Evolutionary conservation across 2,329 filamentous ascomycete species (phyloP).

Genomic region (Paraconiothyrium sp.): DNA sequence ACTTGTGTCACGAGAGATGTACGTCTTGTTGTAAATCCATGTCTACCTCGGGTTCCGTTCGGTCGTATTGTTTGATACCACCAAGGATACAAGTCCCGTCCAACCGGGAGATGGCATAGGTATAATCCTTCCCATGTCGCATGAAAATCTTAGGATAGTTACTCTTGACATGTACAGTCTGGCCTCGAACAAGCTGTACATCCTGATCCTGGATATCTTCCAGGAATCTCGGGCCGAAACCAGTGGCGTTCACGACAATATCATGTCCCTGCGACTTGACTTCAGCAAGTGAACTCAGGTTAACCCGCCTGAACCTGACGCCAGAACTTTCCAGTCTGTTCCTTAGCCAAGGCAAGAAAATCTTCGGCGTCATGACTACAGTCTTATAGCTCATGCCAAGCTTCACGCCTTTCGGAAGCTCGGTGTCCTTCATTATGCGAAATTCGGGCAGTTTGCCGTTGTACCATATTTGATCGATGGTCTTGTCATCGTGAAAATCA

Average conservation of each 20-base stretch:
- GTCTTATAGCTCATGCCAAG: conserved; percentile 28
- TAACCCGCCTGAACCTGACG: conserved; percentile 32
- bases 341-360: conserved; percentile 37
- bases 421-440: conserved; percentile 5
- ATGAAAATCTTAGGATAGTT: conserved; percentile 31
- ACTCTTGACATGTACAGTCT: conserved; percentile 35
- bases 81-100: conserved; percentile 37
- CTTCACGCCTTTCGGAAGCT: conserved; percentile 29
- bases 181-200: conserved; percentile 32
- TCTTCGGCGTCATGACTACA: conserved; percentile 30
- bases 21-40: conserved; percentile 20
- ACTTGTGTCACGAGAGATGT: conserved; percentile 5
- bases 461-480: conserved; percentile 21
- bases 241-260: conserved; percentile 37
- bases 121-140: conserved; percentile 35
- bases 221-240: conserved; percentile 27
- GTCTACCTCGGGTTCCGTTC: conserved; percentile 17
- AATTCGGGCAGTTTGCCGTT: conserved; percentile 20
- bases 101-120: conserved; percentile 32
- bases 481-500: conserved; percentile 20
- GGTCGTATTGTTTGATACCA: conserved; percentile 29
- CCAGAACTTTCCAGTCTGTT: conserved; percentile 26
- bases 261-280: conserved; percentile 29
- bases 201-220: conserved; percentile 26
- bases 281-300: conserved; percentile 29